Evolutionary conservation across 768 basidiomycete genomes (phyloP).

Genomic region (Thelephora ganbajun): DNA sequence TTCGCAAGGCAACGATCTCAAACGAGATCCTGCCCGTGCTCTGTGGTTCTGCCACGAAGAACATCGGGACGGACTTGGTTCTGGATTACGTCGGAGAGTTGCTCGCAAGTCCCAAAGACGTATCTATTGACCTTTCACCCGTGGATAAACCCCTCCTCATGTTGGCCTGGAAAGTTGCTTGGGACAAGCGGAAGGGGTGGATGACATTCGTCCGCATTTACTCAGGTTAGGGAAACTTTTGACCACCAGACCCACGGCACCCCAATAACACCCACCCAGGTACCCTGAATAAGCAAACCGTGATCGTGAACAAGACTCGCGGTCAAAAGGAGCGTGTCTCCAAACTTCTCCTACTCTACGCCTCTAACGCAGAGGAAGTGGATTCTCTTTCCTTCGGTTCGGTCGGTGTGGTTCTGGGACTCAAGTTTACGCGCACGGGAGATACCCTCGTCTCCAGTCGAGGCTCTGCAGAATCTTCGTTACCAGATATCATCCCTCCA

Average conservation of each 20-base stretch:
- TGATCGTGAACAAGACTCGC: slow-evolving; percentile 49
- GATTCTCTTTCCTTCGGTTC: slow-evolving; percentile 69
- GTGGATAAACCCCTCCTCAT: slow-evolving; percentile 38
- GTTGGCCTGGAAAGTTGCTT: slow-evolving; percentile 81
- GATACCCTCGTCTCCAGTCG: slow-evolving; percentile 61
- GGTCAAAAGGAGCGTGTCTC: slow-evolving; percentile 60
- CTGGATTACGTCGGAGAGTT: slow-evolving; percentile 76
- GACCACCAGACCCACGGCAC: no score
- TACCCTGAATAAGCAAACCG: slow-evolving; percentile 47
- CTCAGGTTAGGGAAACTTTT: slow-evolving; percentile 41
- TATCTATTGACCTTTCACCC: slow-evolving; percentile 30
- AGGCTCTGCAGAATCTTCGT: slow-evolving; percentile 21
- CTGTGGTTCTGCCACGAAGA: slow-evolving; percentile 70
- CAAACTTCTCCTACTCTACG: slow-evolving; percentile 69
- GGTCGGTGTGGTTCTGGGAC: slow-evolving; percentile 73
- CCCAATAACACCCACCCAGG: slow-evolving; percentile 25
- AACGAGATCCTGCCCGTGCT: slow-evolving; percentile 65
- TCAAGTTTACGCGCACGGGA: slow-evolving; percentile 76
- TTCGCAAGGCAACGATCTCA: slow-evolving; percentile 53
- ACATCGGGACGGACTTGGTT: slow-evolving; percentile 68
- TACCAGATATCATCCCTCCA: slow-evolving; percentile 60
- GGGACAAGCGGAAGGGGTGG: slow-evolving; percentile 78
- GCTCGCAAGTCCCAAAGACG: slow-evolving; percentile 64
- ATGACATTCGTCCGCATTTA: slow-evolving; percentile 89
- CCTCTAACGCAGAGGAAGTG: slow-evolving; percentile 62